A percentile compares a stretch with the other conserved stretches of the same genome.
Evolutionary conservation across 805 yeast species (phyloP).

Genomic region (Metschnikowia santaceciliae): DNA sequence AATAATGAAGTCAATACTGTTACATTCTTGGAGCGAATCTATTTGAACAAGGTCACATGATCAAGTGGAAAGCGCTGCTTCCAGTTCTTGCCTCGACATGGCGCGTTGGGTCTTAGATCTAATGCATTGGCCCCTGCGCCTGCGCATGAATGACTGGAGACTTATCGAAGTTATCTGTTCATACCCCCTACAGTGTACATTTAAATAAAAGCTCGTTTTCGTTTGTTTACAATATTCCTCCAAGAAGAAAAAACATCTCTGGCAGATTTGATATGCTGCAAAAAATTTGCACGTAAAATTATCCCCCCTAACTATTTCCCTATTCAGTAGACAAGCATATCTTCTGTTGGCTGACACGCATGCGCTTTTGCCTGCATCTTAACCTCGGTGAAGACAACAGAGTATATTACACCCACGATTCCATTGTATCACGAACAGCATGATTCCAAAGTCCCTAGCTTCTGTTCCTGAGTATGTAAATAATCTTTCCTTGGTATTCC

Average conservation of each 20-base stretch:
- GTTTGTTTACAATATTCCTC: too few species aligned
- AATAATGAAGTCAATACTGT: background rate
- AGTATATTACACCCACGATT: background rate
- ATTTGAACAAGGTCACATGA: background rate
- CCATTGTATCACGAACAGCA: conserved; percentile 7
- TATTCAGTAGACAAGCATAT: background rate
- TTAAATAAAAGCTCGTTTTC: background rate
- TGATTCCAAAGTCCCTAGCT: conserved; percentile 36
- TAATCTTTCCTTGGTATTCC: background rate
- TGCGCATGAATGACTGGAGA: background rate
- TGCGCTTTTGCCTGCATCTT: conserved; percentile 4
- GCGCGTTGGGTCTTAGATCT: background rate
- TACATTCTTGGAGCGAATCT: background rate
- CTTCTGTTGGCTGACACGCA: background rate
- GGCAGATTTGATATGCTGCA: too few species aligned
- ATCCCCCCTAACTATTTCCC: background rate
- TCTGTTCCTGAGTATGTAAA: conserved; percentile 38
- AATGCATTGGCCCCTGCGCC: background rate
- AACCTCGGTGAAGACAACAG: conserved; percentile 2
- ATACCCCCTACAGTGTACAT: background rate
- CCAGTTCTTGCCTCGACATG: background rate
- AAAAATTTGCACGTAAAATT: too few species aligned
- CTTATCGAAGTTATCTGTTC: background rate
- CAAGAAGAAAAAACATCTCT: too few species aligned
- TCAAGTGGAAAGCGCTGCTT: background rate